Percentiles rank a stretch among this genome's conserved stretches.
These are phyloP conservation scores for Xylaria sp. DNA, from an alignment of 2,329 filamentous ascomycete genomes.

Conservation along the genomic window DNA sequence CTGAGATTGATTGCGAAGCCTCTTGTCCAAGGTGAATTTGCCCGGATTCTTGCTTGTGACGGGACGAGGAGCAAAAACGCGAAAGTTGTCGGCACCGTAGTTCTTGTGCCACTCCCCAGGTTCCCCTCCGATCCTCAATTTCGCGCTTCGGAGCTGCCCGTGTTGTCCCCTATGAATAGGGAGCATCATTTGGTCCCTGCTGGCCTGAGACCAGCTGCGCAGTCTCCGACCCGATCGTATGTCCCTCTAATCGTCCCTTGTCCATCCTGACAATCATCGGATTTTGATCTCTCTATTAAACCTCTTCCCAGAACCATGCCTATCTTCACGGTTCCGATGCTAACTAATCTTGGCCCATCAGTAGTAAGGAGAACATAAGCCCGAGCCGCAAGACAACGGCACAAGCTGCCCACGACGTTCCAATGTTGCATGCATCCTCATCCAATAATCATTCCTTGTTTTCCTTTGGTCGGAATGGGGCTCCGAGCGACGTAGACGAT, in stretches of 20 bases:
- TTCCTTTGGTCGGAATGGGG: constrained; percentile 69
- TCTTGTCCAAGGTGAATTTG: constrained; percentile 36
- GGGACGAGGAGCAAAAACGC: constrained; percentile 17
- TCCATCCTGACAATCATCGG: constrained; percentile 4
- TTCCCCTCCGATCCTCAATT: constrained; percentile 30
- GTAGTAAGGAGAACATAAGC: constrained; percentile 48
- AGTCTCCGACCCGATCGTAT: constrained; percentile 67
- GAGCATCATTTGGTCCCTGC: constrained; percentile 65
- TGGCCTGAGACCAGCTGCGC: constrained; percentile 69
- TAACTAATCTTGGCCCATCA: constrained; percentile 38
- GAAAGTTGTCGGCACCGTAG: constrained; percentile 10
- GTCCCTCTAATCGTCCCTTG: constrained; percentile 41
- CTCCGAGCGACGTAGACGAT: constrained; percentile 58
- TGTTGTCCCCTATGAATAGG: constrained; percentile 59
- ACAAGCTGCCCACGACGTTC: constrained; percentile 54
- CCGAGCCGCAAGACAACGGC: constrained; percentile 43
- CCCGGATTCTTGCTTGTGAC: constrained; percentile 7
- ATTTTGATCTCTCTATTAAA: not conserved
- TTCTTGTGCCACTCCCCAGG: constrained; percentile 31
- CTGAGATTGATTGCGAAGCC: constrained; percentile 58
- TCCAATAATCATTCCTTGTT: constrained; percentile 72
- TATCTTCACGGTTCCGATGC: constrained; percentile 3
- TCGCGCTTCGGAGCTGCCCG: constrained; percentile 31
- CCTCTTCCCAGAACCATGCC: not conserved
- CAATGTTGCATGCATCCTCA: constrained; percentile 71